A percentile compares a stretch with the other conserved stretches of the same genome.
phyloP scores from a whole-genome alignment of 441 rosid species.

The Euphorbia celastroides region DNA sequence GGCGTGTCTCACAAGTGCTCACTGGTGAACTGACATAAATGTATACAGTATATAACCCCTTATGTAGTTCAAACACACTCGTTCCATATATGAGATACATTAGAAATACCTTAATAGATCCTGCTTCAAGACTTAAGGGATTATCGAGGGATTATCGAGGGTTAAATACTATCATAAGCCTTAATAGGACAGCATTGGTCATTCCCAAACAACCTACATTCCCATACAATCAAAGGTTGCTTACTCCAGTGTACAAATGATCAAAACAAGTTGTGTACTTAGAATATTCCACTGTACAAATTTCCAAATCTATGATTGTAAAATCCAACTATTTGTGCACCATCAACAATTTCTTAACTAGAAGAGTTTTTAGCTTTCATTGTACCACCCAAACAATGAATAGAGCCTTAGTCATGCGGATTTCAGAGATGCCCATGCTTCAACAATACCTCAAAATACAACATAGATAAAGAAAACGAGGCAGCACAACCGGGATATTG shows the following conservation, averaged over 20 bases:
- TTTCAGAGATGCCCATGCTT: neutral
- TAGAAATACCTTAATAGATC: neutral
- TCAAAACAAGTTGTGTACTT: too few species aligned
- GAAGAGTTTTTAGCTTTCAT: neutral
- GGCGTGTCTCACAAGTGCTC: constrained; percentile 61
- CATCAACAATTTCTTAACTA: neutral
- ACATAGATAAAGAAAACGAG: neutral
- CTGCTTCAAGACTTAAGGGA: neutral
- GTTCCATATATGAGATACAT: neutral
- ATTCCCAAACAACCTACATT: too few species aligned
- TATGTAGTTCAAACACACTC: neutral
- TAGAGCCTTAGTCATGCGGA: neutral
- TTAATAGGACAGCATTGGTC: too few species aligned
- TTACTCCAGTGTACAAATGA: too few species aligned
- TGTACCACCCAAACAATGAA: neutral
- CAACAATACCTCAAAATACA: neutral
- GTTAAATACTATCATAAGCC: too few species aligned
- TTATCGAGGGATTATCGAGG: too few species aligned
- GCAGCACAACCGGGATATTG: constrained; percentile 2
- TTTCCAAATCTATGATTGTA: neutral
- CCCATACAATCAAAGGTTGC: too few species aligned
- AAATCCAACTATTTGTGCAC: neutral
- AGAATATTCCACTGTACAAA: neutral
- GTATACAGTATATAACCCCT: neutral
- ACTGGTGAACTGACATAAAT: constrained; percentile 48